Base-by-base conservation (phyloP, 441 rosid species). In the Manihot esculenta region DNA sequence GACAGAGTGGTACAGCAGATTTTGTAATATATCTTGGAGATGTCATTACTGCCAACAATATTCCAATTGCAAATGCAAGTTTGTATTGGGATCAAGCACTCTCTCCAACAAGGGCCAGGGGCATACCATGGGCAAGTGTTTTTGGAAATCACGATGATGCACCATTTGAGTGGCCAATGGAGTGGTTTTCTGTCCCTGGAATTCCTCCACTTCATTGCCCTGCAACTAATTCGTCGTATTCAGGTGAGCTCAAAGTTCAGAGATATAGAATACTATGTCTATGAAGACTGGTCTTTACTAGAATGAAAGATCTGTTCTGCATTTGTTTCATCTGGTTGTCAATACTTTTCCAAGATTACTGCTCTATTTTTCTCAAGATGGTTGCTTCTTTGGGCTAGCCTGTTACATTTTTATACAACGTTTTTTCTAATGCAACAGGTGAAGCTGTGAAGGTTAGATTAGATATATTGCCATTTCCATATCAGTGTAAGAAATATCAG, bases 131-230 rank as follows among this genome's bases (percentile, higher is more conserved):
- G 81, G 84, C 96, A 2, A 85, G 83, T 72, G 81, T 91, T 33
- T 89, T 91, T 72, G 97, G 98, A 63, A 91, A 91, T 84, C 97
- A 91, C 59, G 96, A 94, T 13, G 97, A 94, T 65, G 91, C 92
- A 1, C 68, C 86, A 3, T 94, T 94, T 12, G 82, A 60, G 51
- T 91, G 98, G 97, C 97, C 95, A 13, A 61, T 85, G 57, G 87
- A 86, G 62, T 91, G 98, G 98, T 86, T 94, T 80, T 88, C 91
- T 6, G 58, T 86, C 70, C 62, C 87, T 3, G 95, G 96, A 53
- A 76, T 85, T 71, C 98, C 95, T 73, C 82, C 72, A n/a, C 38
- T 83, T 70, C 58, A 3, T n/a, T 90, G 98, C 69, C 84, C 88
- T 11, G 38, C 27, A 6, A 62, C 74, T 0, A 84, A 78, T 42